A percentile compares a stretch with the other conserved stretches of the same genome.
Evolutionary conservation across 2,329 filamentous ascomycete species (phyloP).

Genomic region (Aspergillus texensis): DNA sequence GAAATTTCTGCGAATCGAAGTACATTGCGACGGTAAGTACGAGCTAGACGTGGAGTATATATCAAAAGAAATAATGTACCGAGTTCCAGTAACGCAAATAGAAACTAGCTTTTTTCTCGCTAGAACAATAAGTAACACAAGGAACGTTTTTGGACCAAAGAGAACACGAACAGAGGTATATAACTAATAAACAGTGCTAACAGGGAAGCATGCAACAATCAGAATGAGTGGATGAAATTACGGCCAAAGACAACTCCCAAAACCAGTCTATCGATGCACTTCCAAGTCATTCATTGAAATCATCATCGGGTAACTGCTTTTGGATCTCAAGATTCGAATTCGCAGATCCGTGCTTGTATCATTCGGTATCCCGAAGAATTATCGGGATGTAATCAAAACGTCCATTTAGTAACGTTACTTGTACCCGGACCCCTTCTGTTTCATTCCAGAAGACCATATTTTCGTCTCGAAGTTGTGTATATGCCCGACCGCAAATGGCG

Average conservation of each 20-base stretch:
- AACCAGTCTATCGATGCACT: background rate
- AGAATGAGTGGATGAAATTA: background rate
- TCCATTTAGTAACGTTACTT: background rate
- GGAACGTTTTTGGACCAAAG: background rate
- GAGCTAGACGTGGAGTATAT: background rate
- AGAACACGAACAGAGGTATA: background rate
- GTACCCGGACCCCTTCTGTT: background rate
- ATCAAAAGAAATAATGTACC: no score
- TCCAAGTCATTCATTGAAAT: background rate
- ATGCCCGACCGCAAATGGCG: conserved; percentile 9
- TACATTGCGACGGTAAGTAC: background rate
- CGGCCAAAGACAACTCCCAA: background rate
- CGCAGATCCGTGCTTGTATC: background rate
- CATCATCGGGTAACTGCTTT: background rate
- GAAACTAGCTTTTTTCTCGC: background rate
- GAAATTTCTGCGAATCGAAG: background rate
- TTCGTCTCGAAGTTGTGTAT: conserved; percentile 17
- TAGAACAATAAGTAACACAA: background rate
- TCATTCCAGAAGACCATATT: conserved; percentile 12
- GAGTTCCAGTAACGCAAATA: no score
- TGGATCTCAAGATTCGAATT: background rate
- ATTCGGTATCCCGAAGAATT: background rate
- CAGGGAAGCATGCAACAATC: background rate
- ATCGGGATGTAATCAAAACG: background rate
- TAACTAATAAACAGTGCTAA: conserved; percentile 1